Percentiles rank a stretch among this genome's conserved stretches.
phyloP scores from a whole-genome alignment of 768 basidiomycete species.

The Suillus subluteus region DNA sequence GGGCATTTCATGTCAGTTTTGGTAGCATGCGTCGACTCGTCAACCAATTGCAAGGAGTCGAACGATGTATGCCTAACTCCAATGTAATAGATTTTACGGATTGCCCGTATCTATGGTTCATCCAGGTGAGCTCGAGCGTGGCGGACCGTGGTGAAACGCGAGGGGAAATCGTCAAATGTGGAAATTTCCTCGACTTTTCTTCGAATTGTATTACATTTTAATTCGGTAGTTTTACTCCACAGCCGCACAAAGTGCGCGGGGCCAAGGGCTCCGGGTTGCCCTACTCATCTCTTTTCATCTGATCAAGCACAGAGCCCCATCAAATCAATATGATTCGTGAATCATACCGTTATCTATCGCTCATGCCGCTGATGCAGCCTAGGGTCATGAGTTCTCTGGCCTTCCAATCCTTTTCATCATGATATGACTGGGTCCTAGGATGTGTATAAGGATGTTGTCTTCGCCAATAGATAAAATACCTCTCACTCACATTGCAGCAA shows the following conservation, averaged over 20 bases:
- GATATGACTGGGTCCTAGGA: background rate
- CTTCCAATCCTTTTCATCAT: background rate
- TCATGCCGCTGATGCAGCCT: no score
- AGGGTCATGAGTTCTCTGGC: no score
- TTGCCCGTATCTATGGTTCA: background rate
- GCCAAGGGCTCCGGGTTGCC: background rate
- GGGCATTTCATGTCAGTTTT: background rate
- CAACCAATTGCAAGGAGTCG: no score
- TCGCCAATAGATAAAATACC: background rate
- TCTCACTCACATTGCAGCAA: background rate
- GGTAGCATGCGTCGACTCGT: background rate
- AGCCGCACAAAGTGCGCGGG: background rate
- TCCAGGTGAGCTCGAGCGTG: background rate
- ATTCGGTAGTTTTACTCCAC: background rate
- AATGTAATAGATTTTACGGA: background rate
- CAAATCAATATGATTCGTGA: background rate
- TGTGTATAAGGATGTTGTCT: background rate
- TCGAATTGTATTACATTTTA: background rate
- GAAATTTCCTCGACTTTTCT: background rate
- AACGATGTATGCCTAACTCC: background rate
- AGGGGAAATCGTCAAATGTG: background rate
- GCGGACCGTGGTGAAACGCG: background rate
- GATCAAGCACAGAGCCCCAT: background rate
- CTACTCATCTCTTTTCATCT: background rate
- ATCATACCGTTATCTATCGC: background rate